Evolutionary conservation across 257 asterid species (phyloP).

Genomic region (Vinca minor): DNA sequence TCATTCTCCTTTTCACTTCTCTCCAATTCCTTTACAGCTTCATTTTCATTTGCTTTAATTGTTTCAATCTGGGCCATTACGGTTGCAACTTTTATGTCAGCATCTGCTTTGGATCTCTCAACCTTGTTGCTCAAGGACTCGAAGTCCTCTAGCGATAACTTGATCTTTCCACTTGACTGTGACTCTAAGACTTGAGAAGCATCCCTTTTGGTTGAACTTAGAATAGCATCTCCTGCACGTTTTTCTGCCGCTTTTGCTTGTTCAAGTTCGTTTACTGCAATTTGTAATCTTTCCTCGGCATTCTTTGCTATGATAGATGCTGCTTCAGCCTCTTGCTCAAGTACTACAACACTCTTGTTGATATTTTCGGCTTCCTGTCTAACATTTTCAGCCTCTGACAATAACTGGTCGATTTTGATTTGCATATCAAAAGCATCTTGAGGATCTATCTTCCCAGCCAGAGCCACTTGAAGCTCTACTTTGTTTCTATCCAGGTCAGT

Average conservation of each 20-base stretch:
- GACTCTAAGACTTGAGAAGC: conserved; percentile 11
- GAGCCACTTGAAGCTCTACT: conserved; percentile 38
- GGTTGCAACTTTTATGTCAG: conserved; percentile 34
- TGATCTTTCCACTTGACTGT: conserved; percentile 19
- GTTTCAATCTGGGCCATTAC: conserved; percentile 32
- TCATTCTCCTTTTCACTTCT: conserved; percentile 11
- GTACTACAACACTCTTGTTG: conserved; percentile 22
- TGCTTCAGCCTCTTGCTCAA: conserved; percentile 45
- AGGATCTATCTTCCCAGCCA: conserved; percentile 14
- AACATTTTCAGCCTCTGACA: conserved; percentile 35
- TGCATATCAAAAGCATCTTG: conserved; percentile 29
- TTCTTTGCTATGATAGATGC: conserved; percentile 29
- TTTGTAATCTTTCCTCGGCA: conserved; percentile 44
- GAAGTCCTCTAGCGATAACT: conserved; percentile 17
- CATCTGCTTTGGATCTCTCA: conserved; percentile 19
- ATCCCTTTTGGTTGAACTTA: conserved; percentile 19
- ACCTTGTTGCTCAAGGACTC: conserved; percentile 21
- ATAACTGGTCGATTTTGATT: conserved; percentile 30
- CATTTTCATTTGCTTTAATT: conserved; percentile 15
- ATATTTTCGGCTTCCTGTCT: conserved; percentile 34
- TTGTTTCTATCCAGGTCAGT: conserved; percentile 39
- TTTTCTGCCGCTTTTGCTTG: conserved; percentile 48
- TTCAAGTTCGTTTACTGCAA: conserved; percentile 38
- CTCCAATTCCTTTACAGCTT: conserved; percentile 13
- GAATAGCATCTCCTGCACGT: conserved; percentile 36